phyloP scores from a whole-genome alignment of 371 early-diverging fungal genomes.

The Syncephalastrum sp. region DNA sequence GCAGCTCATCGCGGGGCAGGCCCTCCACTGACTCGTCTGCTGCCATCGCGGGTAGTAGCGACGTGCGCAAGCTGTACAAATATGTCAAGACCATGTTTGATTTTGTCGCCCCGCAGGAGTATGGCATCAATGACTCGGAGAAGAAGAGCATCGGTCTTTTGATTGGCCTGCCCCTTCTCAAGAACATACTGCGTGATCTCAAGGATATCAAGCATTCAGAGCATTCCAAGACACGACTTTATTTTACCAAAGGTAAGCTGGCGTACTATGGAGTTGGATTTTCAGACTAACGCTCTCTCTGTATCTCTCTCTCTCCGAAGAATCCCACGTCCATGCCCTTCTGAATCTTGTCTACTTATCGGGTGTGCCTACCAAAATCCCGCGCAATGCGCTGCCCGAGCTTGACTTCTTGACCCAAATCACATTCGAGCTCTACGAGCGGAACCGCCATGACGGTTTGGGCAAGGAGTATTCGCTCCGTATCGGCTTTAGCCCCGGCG shows the following conservation, averaged over 20 bases:
- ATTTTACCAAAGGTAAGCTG: constrained; percentile 85
- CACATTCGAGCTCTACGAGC: constrained; percentile 95
- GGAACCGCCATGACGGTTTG: constrained; percentile 58
- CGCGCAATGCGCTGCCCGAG: constrained; percentile 74
- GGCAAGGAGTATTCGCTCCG: constrained; percentile 85
- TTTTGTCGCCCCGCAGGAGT: constrained; percentile 91
- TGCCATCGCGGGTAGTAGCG: constrained; percentile 19
- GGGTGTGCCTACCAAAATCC: constrained; percentile 77
- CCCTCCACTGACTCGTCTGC: constrained; percentile 9
- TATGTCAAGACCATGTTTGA: constrained; percentile 87
- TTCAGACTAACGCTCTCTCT: neutral
- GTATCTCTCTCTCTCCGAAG: constrained; percentile 30
- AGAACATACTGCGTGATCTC: constrained; percentile 77
- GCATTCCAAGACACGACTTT: constrained; percentile 78
- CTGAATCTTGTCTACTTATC: constrained; percentile 88
- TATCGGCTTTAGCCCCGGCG: constrained; percentile 90
- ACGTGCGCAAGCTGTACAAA: constrained; percentile 70
- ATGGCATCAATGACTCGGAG: constrained; percentile 82
- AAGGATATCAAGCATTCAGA: constrained; percentile 55
- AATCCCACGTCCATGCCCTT: constrained; percentile 88
- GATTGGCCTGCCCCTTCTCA: constrained; percentile 76
- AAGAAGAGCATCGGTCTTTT: constrained; percentile 86
- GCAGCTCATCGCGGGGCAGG: constrained; percentile 8
- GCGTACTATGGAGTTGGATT: neutral
- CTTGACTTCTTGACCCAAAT: constrained; percentile 95